Percentiles rank a stretch among this genome's conserved stretches.
phyloP scores from a whole-genome alignment of 2,329 filamentous ascomycete genomes.

The Daldinia sp. region DNA sequence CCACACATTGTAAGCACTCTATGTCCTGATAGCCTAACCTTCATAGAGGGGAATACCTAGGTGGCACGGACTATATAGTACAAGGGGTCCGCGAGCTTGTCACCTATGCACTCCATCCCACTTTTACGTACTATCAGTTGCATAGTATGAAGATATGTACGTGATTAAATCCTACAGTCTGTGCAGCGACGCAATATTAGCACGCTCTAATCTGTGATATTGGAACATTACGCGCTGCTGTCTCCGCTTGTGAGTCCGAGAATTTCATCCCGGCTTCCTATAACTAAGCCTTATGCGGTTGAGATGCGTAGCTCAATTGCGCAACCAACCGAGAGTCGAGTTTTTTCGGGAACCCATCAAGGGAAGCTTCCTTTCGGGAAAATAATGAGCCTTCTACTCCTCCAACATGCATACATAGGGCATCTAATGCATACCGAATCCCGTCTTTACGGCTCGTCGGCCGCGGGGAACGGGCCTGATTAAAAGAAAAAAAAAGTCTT shows the following conservation, averaged over 20 bases:
- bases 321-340: constrained; percentile 1
- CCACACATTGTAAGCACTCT: constrained; percentile 22
- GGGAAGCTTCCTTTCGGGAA: neutral
- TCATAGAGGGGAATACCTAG: neutral
- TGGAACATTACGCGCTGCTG: constrained; percentile 16
- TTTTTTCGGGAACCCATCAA: neutral
- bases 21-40: neutral
- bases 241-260: constrained; percentile 12
- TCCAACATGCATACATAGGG: neutral
- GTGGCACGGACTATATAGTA: constrained; percentile 21
- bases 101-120: constrained; percentile 19
- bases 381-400: constrained; percentile 1
- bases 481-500: neutral
- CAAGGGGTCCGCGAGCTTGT: constrained; percentile 4
- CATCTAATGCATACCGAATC: neutral
- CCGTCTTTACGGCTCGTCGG: neutral
- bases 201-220: constrained; percentile 18
- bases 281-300: constrained; percentile 9
- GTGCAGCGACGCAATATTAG: constrained; percentile 30
- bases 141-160: constrained; percentile 24
- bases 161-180: constrained; percentile 33
- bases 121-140: constrained; percentile 22
- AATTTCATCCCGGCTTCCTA: constrained; percentile 4
- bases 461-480: neutral
- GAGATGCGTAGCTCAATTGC: constrained; percentile 12